These are phyloP conservation scores for Samsoniella hepiali DNA, from an alignment of 2,329 filamentous ascomycete species.

Conservation along the genomic window DNA sequence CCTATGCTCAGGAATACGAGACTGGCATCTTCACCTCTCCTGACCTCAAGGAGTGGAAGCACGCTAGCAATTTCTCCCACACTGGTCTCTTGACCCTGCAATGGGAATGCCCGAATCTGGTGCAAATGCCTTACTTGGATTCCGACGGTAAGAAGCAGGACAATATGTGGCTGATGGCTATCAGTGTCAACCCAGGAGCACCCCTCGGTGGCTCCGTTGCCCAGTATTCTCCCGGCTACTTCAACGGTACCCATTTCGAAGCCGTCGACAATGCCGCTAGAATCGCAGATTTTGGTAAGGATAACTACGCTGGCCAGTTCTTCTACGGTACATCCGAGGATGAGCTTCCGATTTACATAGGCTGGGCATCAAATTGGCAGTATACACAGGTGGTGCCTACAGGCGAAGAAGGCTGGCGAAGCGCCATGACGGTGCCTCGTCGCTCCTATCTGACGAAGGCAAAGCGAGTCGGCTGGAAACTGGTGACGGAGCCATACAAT, in stretches of 20 bases:
- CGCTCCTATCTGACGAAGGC: constrained; percentile 50
- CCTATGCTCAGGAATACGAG: constrained; percentile 49
- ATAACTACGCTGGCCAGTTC: constrained; percentile 37
- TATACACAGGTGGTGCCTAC: constrained; percentile 32
- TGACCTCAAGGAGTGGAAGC: constrained; percentile 56
- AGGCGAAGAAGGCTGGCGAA: constrained; percentile 31
- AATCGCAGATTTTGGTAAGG: constrained; percentile 35
- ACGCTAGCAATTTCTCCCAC: constrained; percentile 50
- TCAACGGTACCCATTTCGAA: constrained; percentile 63
- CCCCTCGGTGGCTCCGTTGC: constrained; percentile 54
- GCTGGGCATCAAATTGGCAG: constrained; percentile 37
- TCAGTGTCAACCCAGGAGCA: constrained; percentile 57
- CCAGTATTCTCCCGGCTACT: constrained; percentile 56
- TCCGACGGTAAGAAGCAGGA: constrained; percentile 30
- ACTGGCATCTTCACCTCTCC: constrained; percentile 61
- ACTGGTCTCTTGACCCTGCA: constrained; percentile 51
- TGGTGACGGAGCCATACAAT: constrained; percentile 50
- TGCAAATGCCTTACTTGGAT: constrained; percentile 47
- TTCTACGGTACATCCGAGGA: constrained; percentile 28
- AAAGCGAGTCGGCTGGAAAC: constrained; percentile 47
- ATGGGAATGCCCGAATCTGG: constrained; percentile 63
- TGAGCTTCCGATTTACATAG: constrained; percentile 31
- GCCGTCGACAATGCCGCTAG: constrained; percentile 29
- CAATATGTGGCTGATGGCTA: constrained; percentile 41
- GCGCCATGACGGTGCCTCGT: constrained; percentile 39